Conservation (phyloP, 176 grass and related monocot species). For the Raddia guianensis region DNA sequence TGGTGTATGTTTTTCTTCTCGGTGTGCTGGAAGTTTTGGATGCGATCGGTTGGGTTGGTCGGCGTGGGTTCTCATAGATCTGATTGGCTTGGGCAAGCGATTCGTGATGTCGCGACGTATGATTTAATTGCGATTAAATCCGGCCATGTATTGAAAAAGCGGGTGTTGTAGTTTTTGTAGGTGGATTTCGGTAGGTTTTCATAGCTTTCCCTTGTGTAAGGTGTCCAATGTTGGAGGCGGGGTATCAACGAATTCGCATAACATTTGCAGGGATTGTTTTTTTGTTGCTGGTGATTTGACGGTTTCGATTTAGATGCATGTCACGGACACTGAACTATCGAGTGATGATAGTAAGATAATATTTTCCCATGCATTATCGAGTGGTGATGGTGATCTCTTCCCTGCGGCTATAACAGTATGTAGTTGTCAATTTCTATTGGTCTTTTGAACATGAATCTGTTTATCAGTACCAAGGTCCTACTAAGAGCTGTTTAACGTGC, state of each 20-base stretch:
- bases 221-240: not conserved
- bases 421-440: not conserved
- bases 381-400: too few species aligned
- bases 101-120: not conserved
- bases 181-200: not conserved
- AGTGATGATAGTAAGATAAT: not conserved
- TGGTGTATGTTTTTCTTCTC: not conserved
- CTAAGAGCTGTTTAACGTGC: not conserved
- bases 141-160: too few species aligned
- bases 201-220: not conserved
- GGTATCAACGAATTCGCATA: not conserved
- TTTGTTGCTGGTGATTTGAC: not conserved
- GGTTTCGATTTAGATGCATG: not conserved
- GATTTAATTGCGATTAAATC: not conserved
- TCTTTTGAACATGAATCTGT: not conserved
- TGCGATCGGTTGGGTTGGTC: not conserved
- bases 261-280: not conserved
- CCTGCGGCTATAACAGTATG: not conserved
- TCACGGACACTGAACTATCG: not conserved
- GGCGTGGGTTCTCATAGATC: conserved; percentile 9
- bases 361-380: not conserved
- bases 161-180: not conserved
- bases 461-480: not conserved
- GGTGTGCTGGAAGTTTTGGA: not conserved
- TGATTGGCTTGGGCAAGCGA: not conserved